Percentiles rank a stretch among this genome's conserved stretches.
phyloP scores from a whole-genome alignment of 2,329 filamentous ascomycete genomes.

The Phoma sp. region DNA sequence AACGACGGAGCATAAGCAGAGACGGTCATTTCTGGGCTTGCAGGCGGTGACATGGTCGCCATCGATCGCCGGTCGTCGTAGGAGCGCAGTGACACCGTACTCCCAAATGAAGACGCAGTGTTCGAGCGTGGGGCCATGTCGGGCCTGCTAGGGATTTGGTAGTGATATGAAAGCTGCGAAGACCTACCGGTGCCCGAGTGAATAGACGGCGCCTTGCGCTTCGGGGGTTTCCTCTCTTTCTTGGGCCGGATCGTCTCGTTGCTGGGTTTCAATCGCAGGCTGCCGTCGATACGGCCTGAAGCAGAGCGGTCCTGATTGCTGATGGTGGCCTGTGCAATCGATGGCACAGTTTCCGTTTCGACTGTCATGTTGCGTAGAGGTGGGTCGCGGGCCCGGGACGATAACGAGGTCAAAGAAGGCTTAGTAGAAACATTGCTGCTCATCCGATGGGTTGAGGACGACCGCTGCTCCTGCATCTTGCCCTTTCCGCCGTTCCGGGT shows the following conservation, averaged over 20 bases:
- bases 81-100: slow-evolving; percentile 38
- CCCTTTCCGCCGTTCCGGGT: slow-evolving; percentile 31
- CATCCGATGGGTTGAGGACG: slow-evolving; percentile 50
- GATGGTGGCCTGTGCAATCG: slow-evolving; percentile 82
- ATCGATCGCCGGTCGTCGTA: slow-evolving; percentile 39
- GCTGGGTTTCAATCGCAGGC: slow-evolving; percentile 83
- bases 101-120: slow-evolving; percentile 38
- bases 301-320: slow-evolving; percentile 62
- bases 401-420: slow-evolving; percentile 71
- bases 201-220: slow-evolving; percentile 75
- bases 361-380: slow-evolving; percentile 92
- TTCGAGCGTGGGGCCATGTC: slow-evolving; percentile 31
- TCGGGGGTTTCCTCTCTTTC: slow-evolving; percentile 85
- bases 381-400: slow-evolving; percentile 70
- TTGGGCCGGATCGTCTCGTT: slow-evolving; percentile 95
- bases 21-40: slow-evolving; percentile 37
- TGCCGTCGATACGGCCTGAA: slow-evolving; percentile 71
- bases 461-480: slow-evolving; percentile 53
- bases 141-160: slow-evolving; percentile 34
- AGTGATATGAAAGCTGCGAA: slow-evolving; percentile 43
- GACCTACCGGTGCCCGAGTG: slow-evolving; percentile 75
- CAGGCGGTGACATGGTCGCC: slow-evolving; percentile 31
- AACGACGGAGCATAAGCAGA: slow-evolving; percentile 33
- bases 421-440: slow-evolving; percentile 61
- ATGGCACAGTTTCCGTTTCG: slow-evolving; percentile 93